These are phyloP conservation scores for Panaeolus cyanescens DNA, from an alignment of 768 basidiomycete species.

Conservation along the genomic window DNA sequence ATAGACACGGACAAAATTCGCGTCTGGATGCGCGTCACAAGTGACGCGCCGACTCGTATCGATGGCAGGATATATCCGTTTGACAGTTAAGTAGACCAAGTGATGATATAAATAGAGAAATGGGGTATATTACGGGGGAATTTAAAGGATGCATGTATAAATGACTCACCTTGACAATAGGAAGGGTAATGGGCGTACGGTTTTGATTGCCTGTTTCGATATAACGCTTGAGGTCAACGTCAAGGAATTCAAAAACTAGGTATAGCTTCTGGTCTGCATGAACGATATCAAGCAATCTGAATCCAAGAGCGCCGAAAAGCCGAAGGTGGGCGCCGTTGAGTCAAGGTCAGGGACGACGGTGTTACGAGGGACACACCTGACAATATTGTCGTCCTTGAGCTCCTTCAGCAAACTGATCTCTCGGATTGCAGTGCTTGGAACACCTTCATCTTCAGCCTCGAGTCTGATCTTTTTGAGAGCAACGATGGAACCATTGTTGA, in stretches of 20 bases:
- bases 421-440: conserved; percentile 96
- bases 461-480: conserved; percentile 98
- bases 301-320: conserved; percentile 7
- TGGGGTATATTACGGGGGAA: neutral
- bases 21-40: conserved; percentile 12
- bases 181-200: conserved; percentile 70
- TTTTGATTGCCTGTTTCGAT: conserved; percentile 85
- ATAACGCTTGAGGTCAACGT: conserved; percentile 95
- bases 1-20: conserved; percentile 24
- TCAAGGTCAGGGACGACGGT: conserved; percentile 1
- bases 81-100: neutral
- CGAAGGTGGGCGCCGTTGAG: neutral
- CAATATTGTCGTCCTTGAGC: conserved; percentile 94
- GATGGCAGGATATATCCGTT: neutral
- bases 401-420: conserved; percentile 98
- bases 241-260: conserved; percentile 97
- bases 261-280: conserved; percentile 97
- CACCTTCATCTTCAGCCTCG: conserved; percentile 98
- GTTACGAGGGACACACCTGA: conserved; percentile 57
- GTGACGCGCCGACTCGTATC: conserved; percentile 6
- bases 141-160: conserved; percentile 7
- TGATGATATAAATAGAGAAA: neutral
- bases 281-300: conserved; percentile 92
- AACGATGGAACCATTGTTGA: conserved; percentile 77
- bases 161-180: conserved; percentile 76